Base-by-base conservation (phyloP, 768 basidiomycete species). In the Tricholoma hemisulphureum region DNA sequence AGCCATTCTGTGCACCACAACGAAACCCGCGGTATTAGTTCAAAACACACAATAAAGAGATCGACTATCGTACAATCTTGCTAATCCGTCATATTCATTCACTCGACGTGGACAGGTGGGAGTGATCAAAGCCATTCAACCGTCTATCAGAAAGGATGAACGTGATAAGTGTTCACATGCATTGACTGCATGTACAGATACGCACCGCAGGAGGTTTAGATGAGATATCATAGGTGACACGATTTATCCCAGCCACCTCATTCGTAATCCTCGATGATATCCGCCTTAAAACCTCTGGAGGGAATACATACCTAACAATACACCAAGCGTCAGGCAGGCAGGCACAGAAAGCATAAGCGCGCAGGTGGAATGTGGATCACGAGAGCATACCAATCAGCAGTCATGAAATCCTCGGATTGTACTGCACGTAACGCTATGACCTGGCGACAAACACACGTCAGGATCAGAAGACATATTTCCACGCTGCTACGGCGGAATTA, bases 401-500 rank as follows among this genome's bases (percentile, higher is more conserved):
- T 99, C 97, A 99, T 99, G 70, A 99, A 99, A 72, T 99, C 97
- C 70, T 98, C 96, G n/a, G 95, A 88, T 69, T 92, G 89, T 8
- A 98, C 96, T 2, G 97, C 97, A 51, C 97, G 85, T 53, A 99
- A 79, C 1, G 93, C 92, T 57, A 98, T 93, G 50, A 99, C 95
- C 86, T 90, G 63, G 35, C 89, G 63, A 37, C 26, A 24, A 13
- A 55, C 29, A 57, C 55, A 63, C 20, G 51, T 57, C 46, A 56
- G 28, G 51, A 59, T 58, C 46, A 55, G 35, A 43, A 37, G 21
- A 52, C 28, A 26, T 32, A 37, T 46, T 39, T 43, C 31, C 41
- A 53, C 26, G 55, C 13, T 52, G 53, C 21, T 26, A 16, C n/a
- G 45, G 28, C 51, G 43, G 26, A 54, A 56, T 39, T 14, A 24